phyloP scores from a whole-genome alignment of 2,329 filamentous ascomycete species.

The Colletotrichum magnum region DNA sequence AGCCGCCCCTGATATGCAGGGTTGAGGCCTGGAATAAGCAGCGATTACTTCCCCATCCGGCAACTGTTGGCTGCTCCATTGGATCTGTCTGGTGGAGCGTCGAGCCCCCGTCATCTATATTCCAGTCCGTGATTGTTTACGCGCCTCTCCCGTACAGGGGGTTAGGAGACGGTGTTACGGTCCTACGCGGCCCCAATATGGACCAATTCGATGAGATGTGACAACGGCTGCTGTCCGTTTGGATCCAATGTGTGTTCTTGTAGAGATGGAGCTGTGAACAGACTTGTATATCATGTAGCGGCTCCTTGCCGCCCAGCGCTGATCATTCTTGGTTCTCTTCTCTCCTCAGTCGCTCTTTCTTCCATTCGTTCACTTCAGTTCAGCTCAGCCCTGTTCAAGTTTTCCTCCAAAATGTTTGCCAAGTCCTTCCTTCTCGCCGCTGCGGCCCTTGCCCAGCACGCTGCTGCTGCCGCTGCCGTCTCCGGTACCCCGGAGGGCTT shows the following conservation, averaged over 20 bases:
- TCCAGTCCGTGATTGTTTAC: slow-evolving; percentile 26
- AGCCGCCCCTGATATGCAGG: slow-evolving; percentile 9
- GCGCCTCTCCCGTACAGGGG: slow-evolving; percentile 16
- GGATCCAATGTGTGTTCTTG: too few relatives aligned
- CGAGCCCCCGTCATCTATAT: slow-evolving; percentile 28
- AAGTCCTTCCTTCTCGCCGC: slow-evolving; percentile 35
- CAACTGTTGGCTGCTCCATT: slow-evolving; percentile 26
- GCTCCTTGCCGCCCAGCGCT: not conserved
- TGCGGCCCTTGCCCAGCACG: slow-evolving; percentile 37
- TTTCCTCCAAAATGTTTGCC: slow-evolving; percentile 32
- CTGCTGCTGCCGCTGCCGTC: slow-evolving; percentile 45
- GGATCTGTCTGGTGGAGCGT: slow-evolving; percentile 17
- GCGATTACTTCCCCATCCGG: slow-evolving; percentile 26
- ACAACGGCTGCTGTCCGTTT: not conserved
- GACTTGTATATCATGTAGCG: slow-evolving; percentile 20
- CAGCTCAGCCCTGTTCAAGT: slow-evolving; percentile 11
- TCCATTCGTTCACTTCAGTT: slow-evolving; percentile 24
- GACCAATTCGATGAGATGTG: not conserved
- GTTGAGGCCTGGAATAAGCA: slow-evolving; percentile 12
- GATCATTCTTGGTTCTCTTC: slow-evolving; percentile 1
- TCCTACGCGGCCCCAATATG: slow-evolving; percentile 24
- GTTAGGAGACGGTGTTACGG: not conserved
- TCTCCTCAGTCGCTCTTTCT: slow-evolving; percentile 28
- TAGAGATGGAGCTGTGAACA: too few relatives aligned
- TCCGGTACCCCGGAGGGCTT: slow-evolving; percentile 58